These are phyloP conservation scores for Blastobotrys americana DNA, from an alignment of 805 yeast species.

Conservation along the genomic window DNA sequence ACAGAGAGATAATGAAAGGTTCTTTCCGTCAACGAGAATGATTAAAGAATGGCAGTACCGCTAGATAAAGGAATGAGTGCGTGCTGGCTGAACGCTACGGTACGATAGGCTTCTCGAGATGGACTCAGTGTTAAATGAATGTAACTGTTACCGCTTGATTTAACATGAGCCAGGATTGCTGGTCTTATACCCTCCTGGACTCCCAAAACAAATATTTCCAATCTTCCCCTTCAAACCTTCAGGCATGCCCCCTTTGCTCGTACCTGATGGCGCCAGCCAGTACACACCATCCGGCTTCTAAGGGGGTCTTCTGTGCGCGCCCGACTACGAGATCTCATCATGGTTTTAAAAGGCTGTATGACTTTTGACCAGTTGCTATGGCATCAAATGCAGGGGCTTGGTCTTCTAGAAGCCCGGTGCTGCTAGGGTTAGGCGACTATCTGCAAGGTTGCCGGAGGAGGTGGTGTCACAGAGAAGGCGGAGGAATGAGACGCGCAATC, in stretches of 20 bases:
- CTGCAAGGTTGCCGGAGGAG: no score
- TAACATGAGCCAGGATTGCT: neutral
- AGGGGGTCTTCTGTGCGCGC: conserved; percentile 1
- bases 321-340: neutral
- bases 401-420: neutral
- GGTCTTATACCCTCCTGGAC: neutral
- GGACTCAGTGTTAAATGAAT: no score
- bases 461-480: no score
- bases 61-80: neutral
- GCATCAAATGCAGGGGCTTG: neutral
- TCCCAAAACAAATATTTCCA: neutral
- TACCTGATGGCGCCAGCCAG: neutral
- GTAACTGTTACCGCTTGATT: no score
- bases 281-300: neutral
- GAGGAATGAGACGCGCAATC: neutral
- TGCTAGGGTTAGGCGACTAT: no score
- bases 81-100: no score
- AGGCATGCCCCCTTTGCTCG: neutral
- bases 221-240: neutral
- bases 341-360: neutral
- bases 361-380: neutral
- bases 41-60: no score
- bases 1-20: no score
- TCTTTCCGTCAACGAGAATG: no score
- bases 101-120: no score